Conservation (phyloP, 257 asterid genomes). For the Haberlea rhodopensis region DNA sequence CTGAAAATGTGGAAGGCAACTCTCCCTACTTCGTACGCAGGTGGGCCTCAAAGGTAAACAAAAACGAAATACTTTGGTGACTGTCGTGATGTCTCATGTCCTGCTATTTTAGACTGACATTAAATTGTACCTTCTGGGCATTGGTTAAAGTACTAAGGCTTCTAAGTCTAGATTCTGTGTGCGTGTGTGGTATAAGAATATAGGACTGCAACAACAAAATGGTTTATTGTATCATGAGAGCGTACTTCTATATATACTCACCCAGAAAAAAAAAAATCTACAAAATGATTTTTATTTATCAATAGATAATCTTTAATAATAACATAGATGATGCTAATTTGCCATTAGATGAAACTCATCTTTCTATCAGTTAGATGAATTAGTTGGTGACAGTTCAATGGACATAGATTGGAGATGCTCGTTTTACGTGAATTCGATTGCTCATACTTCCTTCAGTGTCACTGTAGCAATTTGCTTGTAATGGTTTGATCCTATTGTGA, state of each 20-base stretch:
- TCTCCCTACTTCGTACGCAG: slow-evolving; percentile 99
- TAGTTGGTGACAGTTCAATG: slow-evolving; percentile 55
- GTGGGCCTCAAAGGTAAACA: slow-evolving; percentile 98
- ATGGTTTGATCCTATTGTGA: slow-evolving; percentile 13
- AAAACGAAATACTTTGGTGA: slow-evolving; percentile 19
- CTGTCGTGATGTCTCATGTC: too few species aligned
- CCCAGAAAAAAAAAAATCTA: too few species aligned
- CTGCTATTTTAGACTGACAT: neutral
- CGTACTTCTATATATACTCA: too few species aligned
- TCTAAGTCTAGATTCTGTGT: neutral
- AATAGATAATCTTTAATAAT: neutral
- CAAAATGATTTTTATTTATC: neutral
- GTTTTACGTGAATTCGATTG: slow-evolving; percentile 84
- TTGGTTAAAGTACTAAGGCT: neutral
- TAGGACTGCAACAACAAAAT: neutral
- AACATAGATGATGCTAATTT: slow-evolving; percentile 16
- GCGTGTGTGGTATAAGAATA: neutral
- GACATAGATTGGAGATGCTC: slow-evolving; percentile 93
- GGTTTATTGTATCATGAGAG: neutral
- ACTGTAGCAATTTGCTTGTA: slow-evolving; percentile 98
- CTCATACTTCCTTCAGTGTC: slow-evolving; percentile 85
- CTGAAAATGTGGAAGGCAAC: slow-evolving; percentile 47
- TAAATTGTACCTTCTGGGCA: neutral
- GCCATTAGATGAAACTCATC: slow-evolving; percentile 23
- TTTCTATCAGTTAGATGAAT: slow-evolving; percentile 67